Evolutionary conservation across 169 alveolate species (phyloP).

Genomic region (Pseudocohnilembus persalinus): DNA sequence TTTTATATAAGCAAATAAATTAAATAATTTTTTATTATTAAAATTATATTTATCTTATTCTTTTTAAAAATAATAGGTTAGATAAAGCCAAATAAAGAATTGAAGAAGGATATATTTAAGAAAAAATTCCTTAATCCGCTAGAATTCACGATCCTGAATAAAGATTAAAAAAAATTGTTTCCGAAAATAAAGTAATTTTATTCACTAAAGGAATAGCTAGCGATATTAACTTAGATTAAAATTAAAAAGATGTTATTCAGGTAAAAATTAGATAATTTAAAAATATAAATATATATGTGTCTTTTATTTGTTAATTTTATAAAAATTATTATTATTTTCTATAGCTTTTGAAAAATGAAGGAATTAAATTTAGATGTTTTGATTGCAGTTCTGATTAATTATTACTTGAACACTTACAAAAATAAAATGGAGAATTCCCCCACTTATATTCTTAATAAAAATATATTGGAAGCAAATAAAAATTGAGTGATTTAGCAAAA

Average conservation of each 20-base stretch:
- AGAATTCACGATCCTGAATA: not conserved
- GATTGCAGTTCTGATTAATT: conserved; percentile 41
- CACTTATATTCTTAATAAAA: conserved; percentile 38
- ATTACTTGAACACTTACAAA: conserved; percentile 40
- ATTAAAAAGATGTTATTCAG: too few species aligned
- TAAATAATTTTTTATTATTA: too few species aligned
- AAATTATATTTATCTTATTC: too few species aligned
- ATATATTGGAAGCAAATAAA: conserved; percentile 35
- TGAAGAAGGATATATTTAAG: conserved; percentile 40
- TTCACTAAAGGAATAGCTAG: not conserved
- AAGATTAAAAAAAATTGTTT: not conserved
- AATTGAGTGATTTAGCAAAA: conserved; percentile 14
- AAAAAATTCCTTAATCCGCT: not conserved
- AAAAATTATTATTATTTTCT: not conserved
- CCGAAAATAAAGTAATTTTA: not conserved
- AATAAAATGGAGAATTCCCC: conserved; percentile 43
- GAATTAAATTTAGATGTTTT: conserved; percentile 31
- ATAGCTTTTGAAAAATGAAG: conserved; percentile 9
- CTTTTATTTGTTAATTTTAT: too few species aligned
- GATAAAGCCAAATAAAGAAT: conserved; percentile 5
- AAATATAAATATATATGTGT: too few species aligned
- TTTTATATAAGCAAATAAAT: too few species aligned
- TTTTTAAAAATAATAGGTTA: too few species aligned
- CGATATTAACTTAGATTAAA: not conserved
- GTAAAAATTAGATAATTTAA: not conserved